Evolutionary conservation across 306 rosid genomes (phyloP).

Genomic region (Lathyrus oleraceus): DNA sequence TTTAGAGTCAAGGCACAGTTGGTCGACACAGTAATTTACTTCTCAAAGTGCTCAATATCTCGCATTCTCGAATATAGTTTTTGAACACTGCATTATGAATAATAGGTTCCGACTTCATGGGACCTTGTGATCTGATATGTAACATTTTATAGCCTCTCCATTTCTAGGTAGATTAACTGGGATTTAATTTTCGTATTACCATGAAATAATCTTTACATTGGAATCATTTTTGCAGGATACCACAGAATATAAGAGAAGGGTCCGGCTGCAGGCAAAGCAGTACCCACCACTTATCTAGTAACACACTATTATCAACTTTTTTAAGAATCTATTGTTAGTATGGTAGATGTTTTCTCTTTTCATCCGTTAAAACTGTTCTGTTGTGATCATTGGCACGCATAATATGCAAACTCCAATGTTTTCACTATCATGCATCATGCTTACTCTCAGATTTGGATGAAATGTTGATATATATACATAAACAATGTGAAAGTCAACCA

Average conservation of each 20-base stretch:
- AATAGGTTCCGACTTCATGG: neutral
- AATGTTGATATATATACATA: conserved; percentile 56
- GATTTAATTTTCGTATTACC: neutral
- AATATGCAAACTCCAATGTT: conserved; percentile 39
- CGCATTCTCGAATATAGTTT: conserved; percentile 12
- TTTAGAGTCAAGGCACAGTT: conserved; percentile 5
- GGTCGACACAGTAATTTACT: conserved; percentile 19
- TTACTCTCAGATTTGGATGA: conserved; percentile 29
- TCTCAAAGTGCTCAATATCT: conserved; percentile 1
- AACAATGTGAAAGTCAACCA: conserved; percentile 32
- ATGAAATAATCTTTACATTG: conserved; percentile 1
- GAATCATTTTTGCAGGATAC: conserved; percentile 60
- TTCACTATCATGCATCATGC: conserved; percentile 35
- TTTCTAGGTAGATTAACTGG: neutral
- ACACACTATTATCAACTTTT: conserved; percentile 32
- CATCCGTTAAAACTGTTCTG: conserved; percentile 33
- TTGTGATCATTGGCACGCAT: conserved; percentile 41
- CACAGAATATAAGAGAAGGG: conserved; percentile 83
- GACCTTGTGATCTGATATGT: neutral
- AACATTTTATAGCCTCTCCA: neutral
- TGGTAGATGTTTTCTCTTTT: conserved; percentile 46
- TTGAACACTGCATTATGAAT: conserved; percentile 27
- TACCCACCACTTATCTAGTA: conserved; percentile 73
- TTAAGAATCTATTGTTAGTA: conserved; percentile 36
- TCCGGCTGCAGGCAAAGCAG: conserved; percentile 87